Evolutionary conservation across 2,329 filamentous ascomycete genomes (phyloP), one percentile per base, ranked within the genome.

Genomic region (Thelonectria blattea): DNA sequence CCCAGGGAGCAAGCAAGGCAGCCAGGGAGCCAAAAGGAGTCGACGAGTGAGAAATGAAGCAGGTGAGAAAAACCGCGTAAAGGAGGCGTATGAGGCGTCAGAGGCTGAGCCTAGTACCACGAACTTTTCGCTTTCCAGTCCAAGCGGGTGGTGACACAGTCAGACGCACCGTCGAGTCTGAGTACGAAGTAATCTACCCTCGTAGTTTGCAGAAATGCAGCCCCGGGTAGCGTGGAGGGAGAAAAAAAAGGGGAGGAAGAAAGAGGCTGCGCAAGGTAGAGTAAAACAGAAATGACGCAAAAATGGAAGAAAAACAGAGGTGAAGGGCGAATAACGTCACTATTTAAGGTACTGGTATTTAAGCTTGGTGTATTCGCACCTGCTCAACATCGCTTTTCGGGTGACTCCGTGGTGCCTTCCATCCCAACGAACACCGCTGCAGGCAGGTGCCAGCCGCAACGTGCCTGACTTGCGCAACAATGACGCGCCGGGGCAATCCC

Each of bases 31-130:
- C 22, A 24, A 24, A 6, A 43, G 50, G 20, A 5, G 32, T 20
- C 50, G n/a, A 22, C 30, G 11, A 37, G 34, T 15, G 47, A 56
- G 39, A 50, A 50, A 39, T 58, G 49, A 57, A 18, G 30, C 3
- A 14, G 17, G 30, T 8, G 12, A 52, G 34, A 4, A 30, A 30
- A 30, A 30, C 27, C 8, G 5, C 27, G 27, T 24, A 42, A 52
- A 41, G 4, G 49, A 52, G 34, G 20, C 34, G 34, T 46, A 41
- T 12, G 49, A 52, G 34, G 20, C 34, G 34, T 46, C 22, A 49
- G 20, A 46, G 42, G n/a, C 52, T 47, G 42, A 37, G 30, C 8
- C 14, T 47, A 30, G 42, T 54, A 42, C 27, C 43, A 41, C 47
- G 42, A 22, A 30, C 17, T 18, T 37, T 12, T n/a, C 24, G 41